Evolutionary conservation across 257 asterid species (phyloP), one percentile per base, ranked within the genome.

Genomic region (Lycium ferocissimum): DNA sequence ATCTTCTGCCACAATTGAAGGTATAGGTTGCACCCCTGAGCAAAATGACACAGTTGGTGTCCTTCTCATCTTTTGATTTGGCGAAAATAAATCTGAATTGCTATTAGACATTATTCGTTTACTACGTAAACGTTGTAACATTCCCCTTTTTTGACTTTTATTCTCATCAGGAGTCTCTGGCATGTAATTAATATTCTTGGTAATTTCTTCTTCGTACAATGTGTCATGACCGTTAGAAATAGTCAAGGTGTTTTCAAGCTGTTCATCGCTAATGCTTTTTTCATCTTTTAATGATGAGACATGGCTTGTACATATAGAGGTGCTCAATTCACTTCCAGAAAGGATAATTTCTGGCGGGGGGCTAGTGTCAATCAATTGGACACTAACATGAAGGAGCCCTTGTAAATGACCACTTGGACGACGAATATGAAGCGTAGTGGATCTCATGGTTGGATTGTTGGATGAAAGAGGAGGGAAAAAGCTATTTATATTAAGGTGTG

Each of bases 371-470:
- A 90, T 58, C 5, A 96, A 90, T 81, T 90, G 93, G 59, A 93
- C 88, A 47, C 90, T 90, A 26, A 96, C 90, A 73, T 89, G 86
- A 49, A 94, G 87, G 1, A 89, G 90, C 5, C 99, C 99, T 73
- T 91, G 91, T 11, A 94, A 54, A 84, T 92, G 93, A 2, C 97
- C 99, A 0, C 95, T 86, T 5, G 98, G 95, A 17, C 95, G 94
- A 65, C 90, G 86, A n/a, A 96, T 70, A 58, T 83, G 90, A 3
- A 96, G 90, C 37, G 92, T 70, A 3, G 95, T 87, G 0, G 87
- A 86, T 5, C 95, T 85, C 81, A 38, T 66, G 45, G 83, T n/a
- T 4, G 86, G 85, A 75, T 92, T 89, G n/a, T 86, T 86, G 10
- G 56, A 82, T 62, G 35, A 37, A 26, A 89, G 85, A 26, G 94